These are phyloP conservation scores for Lachnellula subtilissima DNA, from an alignment of 2,329 filamentous ascomycete genomes.

Conservation along the genomic window DNA sequence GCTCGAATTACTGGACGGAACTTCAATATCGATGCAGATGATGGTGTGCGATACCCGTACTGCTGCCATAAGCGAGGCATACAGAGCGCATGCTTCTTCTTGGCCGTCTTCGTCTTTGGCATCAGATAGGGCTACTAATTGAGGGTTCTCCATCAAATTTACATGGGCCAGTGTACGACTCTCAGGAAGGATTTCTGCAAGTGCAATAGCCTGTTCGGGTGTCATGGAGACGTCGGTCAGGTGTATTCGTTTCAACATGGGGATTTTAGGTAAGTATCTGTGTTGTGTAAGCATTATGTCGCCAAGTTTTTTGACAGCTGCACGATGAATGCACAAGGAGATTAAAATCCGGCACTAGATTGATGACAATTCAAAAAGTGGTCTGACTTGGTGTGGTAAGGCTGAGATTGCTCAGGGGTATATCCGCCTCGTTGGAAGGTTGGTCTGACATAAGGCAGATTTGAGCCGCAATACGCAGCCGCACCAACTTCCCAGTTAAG, in stretches of 20 bases:
- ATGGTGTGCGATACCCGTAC: conserved; percentile 77
- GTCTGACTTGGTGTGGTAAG: background rate
- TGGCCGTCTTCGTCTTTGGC: conserved; percentile 74
- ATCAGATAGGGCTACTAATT: conserved; percentile 64
- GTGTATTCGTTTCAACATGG: conserved; percentile 75
- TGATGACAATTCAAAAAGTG: background rate
- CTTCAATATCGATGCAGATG: conserved; percentile 87
- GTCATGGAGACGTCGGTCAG: conserved; percentile 79
- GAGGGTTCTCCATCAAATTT: conserved; percentile 76
- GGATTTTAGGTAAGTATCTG: conserved; percentile 74
- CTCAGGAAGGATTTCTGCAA: conserved; percentile 88
- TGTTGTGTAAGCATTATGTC: conserved; percentile 17
- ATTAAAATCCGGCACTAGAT: background rate
- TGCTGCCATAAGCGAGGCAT: conserved; percentile 85
- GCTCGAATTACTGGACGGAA: conserved; percentile 73
- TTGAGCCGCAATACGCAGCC: conserved; percentile 20
- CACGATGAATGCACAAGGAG: background rate
- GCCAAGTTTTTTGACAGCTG: background rate
- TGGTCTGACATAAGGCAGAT: conserved; percentile 7
- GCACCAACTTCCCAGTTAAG: conserved; percentile 6
- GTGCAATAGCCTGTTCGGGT: conserved; percentile 81
- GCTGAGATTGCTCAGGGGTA: background rate
- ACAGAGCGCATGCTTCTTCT: conserved; percentile 90
- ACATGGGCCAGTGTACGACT: conserved; percentile 76
- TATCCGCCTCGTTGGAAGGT: background rate